These are phyloP conservation scores for Aureobasidium lini DNA, from an alignment of 2,329 filamentous ascomycete species.

Conservation along the genomic window DNA sequence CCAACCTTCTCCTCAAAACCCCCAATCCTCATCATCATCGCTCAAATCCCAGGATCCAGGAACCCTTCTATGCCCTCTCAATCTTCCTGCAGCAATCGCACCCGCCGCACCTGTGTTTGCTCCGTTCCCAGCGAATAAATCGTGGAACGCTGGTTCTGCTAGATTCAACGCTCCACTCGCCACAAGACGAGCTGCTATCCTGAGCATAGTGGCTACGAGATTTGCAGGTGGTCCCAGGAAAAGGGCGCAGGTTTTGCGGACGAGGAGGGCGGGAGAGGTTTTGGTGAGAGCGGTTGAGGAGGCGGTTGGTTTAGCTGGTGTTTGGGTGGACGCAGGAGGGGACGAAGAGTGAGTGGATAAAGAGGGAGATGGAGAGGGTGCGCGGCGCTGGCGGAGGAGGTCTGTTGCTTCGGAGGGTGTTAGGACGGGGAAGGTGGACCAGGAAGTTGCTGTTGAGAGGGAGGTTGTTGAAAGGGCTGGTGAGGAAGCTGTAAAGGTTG, in stretches of 20 bases:
- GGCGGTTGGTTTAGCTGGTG: not conserved
- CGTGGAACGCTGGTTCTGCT: constrained; percentile 7
- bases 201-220: constrained; percentile 70
- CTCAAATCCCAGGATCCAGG: constrained; percentile 15
- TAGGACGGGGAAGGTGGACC: constrained; percentile 11
- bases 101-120: not conserved
- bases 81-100: not conserved
- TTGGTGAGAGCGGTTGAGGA: not conserved
- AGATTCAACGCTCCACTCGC: constrained; percentile 38
- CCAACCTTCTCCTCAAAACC: constrained; percentile 7
- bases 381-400: not conserved
- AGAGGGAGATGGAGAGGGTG: not conserved
- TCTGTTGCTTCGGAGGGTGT: constrained; percentile 9
- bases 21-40: constrained; percentile 18
- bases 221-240: constrained; percentile 74
- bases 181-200: constrained; percentile 74
- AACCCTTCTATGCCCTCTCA: constrained; percentile 6
- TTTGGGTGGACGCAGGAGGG: not conserved
- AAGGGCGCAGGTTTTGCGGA: constrained; percentile 69
- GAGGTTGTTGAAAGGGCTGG: constrained; percentile 9
- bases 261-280: constrained; percentile 39
- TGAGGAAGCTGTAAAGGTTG: constrained; percentile 1
- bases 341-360: not conserved
- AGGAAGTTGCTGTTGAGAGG: constrained; percentile 4
- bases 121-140: not conserved